Evolutionary conservation across 2,329 filamentous ascomycete genomes (phyloP).

Genomic region (Colletotrichum karsti): DNA sequence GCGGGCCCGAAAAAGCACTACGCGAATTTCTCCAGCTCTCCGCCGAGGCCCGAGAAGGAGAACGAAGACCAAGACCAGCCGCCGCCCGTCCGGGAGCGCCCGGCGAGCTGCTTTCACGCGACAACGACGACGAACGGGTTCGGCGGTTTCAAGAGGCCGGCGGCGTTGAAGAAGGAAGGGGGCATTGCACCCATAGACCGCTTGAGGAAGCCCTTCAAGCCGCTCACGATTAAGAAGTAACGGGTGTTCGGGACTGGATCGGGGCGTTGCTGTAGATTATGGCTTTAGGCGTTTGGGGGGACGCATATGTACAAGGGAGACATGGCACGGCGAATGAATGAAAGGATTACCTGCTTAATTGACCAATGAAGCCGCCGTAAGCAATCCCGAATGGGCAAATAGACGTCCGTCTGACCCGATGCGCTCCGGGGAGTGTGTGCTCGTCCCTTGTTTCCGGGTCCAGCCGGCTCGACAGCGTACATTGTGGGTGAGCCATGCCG

Average conservation of each 20-base stretch:
- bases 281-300: background rate
- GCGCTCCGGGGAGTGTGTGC: background rate
- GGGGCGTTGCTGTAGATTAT: background rate
- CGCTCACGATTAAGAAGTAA: slow-evolving; percentile 58
- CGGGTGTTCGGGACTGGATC: background rate
- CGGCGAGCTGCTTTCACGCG: slow-evolving; percentile 57
- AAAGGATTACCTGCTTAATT: background rate
- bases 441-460: background rate
- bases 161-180: slow-evolving; percentile 46
- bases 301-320: background rate
- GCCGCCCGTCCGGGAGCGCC: slow-evolving; percentile 43
- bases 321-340: background rate
- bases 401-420: background rate
- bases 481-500: background rate
- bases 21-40: slow-evolving; percentile 66
- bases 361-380: background rate
- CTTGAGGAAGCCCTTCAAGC: slow-evolving; percentile 65
- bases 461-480: background rate
- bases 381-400: background rate
- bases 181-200: slow-evolving; percentile 58
- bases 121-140: slow-evolving; percentile 55
- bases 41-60: slow-evolving; percentile 39
- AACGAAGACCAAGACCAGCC: slow-evolving; percentile 38
- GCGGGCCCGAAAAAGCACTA: slow-evolving; percentile 55
- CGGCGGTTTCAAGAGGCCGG: slow-evolving; percentile 52